A percentile compares a stretch with the other conserved stretches of the same genome.
Conservation (phyloP, 257 asterid genomes). For the Ilex aquifolium region DNA sequence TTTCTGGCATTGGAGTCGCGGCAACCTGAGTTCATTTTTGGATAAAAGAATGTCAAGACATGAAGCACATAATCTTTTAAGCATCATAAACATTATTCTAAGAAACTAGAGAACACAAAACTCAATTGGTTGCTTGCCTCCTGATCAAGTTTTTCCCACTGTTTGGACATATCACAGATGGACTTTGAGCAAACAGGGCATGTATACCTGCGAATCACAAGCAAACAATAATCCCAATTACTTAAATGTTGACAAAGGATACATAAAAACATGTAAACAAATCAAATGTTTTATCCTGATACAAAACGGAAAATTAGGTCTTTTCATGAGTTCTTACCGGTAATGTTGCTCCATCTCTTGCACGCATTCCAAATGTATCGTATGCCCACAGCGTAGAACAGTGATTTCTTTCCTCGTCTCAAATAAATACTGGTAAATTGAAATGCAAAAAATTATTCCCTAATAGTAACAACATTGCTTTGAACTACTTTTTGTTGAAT, state of each 20-base stretch:
- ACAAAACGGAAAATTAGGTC: too few species aligned
- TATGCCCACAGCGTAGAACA: slow-evolving; percentile 53
- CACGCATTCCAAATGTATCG: slow-evolving; percentile 57
- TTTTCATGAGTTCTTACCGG: slow-evolving; percentile 29
- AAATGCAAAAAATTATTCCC: not conserved
- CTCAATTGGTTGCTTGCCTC: slow-evolving; percentile 27
- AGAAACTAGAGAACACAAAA: too few species aligned
- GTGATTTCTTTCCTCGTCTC: slow-evolving; percentile 50
- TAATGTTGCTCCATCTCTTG: slow-evolving; percentile 52
- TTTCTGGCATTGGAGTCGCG: slow-evolving; percentile 48
- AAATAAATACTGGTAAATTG: slow-evolving; percentile 43
- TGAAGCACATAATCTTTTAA: too few species aligned
- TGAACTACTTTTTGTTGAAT: not conserved
- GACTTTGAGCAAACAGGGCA: slow-evolving; percentile 68
- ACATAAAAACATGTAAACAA: not conserved
- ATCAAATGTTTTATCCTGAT: too few species aligned
- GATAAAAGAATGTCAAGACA: too few species aligned
- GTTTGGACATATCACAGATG: slow-evolving; percentile 49
- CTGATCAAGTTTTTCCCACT: slow-evolving; percentile 54
- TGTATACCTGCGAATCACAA: slow-evolving; percentile 41
- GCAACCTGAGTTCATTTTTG: slow-evolving; percentile 35
- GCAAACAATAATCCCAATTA: not conserved
- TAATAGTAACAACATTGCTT: too few species aligned
- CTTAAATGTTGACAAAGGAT: not conserved
- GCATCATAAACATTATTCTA: too few species aligned